Evolutionary conservation across 1,284 basidiomycete species (phyloP).

Genomic region (Boletellus sp.): DNA sequence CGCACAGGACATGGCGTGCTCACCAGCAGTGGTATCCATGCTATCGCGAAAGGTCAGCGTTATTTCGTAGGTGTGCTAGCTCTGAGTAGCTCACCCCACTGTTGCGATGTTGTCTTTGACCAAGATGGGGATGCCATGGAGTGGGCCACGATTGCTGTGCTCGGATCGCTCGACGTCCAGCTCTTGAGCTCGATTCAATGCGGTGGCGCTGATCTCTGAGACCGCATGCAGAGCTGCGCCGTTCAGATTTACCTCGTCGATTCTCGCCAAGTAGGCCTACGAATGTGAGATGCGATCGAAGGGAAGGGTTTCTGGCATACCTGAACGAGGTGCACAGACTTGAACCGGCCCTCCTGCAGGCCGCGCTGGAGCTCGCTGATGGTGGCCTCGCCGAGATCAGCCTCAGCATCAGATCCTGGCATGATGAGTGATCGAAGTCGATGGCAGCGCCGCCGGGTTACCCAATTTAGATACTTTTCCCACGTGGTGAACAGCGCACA

Average conservation of each 20-base stretch:
- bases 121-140: slow-evolving; percentile 72
- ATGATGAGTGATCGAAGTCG: slow-evolving; percentile 4
- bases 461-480: neutral
- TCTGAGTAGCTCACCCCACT: slow-evolving; percentile 38
- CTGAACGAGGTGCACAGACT: slow-evolving; percentile 25
- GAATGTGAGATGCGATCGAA: neutral
- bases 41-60: slow-evolving; percentile 29
- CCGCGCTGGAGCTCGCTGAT: slow-evolving; percentile 29
- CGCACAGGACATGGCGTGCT: neutral
- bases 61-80: neutral
- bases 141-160: slow-evolving; percentile 44
- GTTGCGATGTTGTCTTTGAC: slow-evolving; percentile 38
- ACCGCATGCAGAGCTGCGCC: slow-evolving; percentile 61
- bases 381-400: slow-evolving; percentile 27
- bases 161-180: slow-evolving; percentile 53
- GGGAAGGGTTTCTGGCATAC: slow-evolving; percentile 1
- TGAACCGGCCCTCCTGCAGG: slow-evolving; percentile 19
- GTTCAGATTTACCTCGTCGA: slow-evolving; percentile 68
- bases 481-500: slow-evolving; percentile 18
- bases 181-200: slow-evolving; percentile 48
- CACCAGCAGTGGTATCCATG: slow-evolving; percentile 59
- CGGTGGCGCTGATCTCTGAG: slow-evolving; percentile 57
- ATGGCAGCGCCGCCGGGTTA: neutral
- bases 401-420: slow-evolving; percentile 1
- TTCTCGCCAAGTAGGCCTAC: slow-evolving; percentile 67